Evolutionary conservation across 768 basidiomycete genomes (phyloP).

Genomic region (Podaxis sp.): DNA sequence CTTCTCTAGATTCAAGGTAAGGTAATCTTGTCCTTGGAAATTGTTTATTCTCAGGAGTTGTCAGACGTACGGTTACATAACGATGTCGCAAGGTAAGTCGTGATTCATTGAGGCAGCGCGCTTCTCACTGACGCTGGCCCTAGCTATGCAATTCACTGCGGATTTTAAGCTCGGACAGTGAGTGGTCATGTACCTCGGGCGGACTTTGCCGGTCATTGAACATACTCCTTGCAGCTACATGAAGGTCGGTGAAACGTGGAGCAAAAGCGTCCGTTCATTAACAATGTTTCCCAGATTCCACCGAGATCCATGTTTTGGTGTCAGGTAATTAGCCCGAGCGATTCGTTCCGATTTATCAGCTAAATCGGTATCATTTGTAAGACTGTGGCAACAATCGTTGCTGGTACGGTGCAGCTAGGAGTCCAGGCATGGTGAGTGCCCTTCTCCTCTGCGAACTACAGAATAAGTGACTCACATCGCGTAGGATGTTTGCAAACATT

Average conservation of each 20-base stretch:
- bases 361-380: constrained; percentile 13
- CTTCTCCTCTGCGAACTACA: background rate
- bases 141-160: constrained; percentile 65
- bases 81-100: constrained; percentile 49
- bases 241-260: constrained; percentile 22
- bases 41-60: constrained; percentile 29
- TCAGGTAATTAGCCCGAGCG: constrained; percentile 38
- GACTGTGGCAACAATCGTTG: constrained; percentile 57
- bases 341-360: background rate
- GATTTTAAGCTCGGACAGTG: constrained; percentile 80
- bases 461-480: background rate
- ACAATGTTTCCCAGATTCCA: constrained; percentile 40
- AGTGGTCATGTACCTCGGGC: constrained; percentile 31
- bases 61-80: constrained; percentile 66
- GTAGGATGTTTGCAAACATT: constrained; percentile 62
- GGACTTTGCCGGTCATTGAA: constrained; percentile 1
- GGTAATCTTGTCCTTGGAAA: background rate
- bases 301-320: constrained; percentile 67
- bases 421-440: constrained; percentile 58
- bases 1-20: constrained; percentile 37
- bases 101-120: background rate
- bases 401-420: constrained; percentile 66
- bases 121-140: constrained; percentile 24
- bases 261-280: background rate
- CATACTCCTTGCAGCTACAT: constrained; percentile 23